Evolutionary conservation across 805 yeast genomes (phyloP).

Genomic region (Kazachstania psychrophila): DNA sequence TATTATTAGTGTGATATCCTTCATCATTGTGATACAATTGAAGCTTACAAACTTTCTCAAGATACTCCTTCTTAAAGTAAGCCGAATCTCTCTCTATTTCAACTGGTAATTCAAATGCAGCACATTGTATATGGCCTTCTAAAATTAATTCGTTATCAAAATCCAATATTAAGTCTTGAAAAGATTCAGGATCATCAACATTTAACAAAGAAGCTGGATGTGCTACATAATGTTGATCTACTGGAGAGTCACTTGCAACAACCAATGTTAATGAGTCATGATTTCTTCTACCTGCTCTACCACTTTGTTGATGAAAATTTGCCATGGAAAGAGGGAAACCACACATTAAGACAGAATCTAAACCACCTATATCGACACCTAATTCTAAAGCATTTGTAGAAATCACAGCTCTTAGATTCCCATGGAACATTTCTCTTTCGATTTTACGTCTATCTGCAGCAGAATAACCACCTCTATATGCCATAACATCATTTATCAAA

Average conservation of each 20-base stretch:
- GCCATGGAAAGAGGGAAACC: conserved; percentile 88
- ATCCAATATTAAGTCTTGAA: conserved; percentile 52
- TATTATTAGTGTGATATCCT: conserved; percentile 47
- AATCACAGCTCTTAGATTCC: conserved; percentile 73
- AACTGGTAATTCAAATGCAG: conserved; percentile 79
- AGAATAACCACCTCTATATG: conserved; percentile 93
- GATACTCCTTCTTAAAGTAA: conserved; percentile 39
- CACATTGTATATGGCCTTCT: conserved; percentile 87
- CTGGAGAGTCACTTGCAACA: conserved; percentile 74
- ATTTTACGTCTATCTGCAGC: conserved; percentile 77
- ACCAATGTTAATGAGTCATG: conserved; percentile 78
- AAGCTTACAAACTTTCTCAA: conserved; percentile 31
- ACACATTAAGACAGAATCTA: conserved; percentile 85
- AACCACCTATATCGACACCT: conserved; percentile 89
- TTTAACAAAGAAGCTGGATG: conserved; percentile 33
- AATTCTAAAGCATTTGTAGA: conserved; percentile 94
- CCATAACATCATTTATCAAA: conserved; percentile 61
- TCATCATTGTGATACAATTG: conserved; percentile 34
- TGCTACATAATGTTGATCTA: conserved; percentile 74
- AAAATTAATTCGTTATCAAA: conserved; percentile 52
- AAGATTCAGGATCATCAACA: conserved; percentile 41
- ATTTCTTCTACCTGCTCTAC: conserved; percentile 89
- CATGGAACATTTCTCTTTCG: conserved; percentile 84
- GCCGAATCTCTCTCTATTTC: conserved; percentile 40
- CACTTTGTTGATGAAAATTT: conserved; percentile 90